phyloP scores from a whole-genome alignment of 345 rosid species.

The Eucalyptus victrix region DNA sequence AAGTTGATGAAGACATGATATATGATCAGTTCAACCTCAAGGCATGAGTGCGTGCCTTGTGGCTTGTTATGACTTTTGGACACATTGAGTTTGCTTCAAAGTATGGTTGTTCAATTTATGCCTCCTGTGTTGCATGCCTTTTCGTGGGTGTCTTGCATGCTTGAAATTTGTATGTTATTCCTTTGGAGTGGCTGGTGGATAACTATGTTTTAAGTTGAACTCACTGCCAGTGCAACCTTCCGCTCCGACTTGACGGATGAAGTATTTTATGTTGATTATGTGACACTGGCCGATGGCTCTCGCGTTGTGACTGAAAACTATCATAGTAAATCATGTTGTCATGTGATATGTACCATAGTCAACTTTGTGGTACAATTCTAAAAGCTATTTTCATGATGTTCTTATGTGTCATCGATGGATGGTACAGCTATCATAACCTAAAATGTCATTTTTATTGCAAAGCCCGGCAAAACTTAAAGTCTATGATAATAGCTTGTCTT shows the following conservation, averaged over 20 bases:
- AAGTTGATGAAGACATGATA: not conserved
- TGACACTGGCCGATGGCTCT: not conserved
- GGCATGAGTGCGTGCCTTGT: not conserved
- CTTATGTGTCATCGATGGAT: not conserved
- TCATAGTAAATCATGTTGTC: not conserved
- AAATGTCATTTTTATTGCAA: not conserved
- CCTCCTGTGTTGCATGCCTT: not conserved
- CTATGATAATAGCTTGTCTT: not conserved
- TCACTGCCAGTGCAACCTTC: not conserved
- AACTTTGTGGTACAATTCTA: not conserved
- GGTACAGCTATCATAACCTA: not conserved
- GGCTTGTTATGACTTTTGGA: not conserved
- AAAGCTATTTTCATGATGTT: not conserved
- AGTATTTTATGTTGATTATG: not conserved
- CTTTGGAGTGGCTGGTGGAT: not conserved
- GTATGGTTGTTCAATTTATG: not conserved
- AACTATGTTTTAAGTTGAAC: not conserved
- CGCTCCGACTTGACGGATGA: not conserved
- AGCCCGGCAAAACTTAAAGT: not conserved
- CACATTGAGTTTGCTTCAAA: not conserved
- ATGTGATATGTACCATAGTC: not conserved
- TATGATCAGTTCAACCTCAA: not conserved
- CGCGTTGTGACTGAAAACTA: not conserved
- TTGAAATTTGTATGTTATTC: not conserved
- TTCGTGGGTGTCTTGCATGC: not conserved